These are phyloP conservation scores for Fraxinus latifolia DNA, from an alignment of 305 asterid genomes.

Conservation along the genomic window DNA sequence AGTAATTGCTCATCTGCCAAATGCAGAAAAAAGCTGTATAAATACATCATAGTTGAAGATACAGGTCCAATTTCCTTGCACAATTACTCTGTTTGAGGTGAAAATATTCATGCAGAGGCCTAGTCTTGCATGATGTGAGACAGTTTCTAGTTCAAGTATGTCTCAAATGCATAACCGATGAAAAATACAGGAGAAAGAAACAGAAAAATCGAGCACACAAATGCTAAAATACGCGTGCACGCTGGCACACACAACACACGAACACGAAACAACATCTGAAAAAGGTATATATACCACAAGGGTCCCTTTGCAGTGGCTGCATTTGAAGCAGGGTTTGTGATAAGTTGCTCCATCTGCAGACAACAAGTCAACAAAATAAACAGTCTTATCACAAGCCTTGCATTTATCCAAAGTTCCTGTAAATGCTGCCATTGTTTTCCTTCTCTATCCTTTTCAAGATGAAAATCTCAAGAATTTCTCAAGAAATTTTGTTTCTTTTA, in stretches of 20 bases:
- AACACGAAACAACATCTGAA: not conserved
- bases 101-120: not conserved
- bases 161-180: not conserved
- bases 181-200: not conserved
- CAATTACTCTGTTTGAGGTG: not conserved
- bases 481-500: not conserved
- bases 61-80: not conserved
- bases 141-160: not conserved
- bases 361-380: conserved; percentile 65
- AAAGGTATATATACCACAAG: conserved; percentile 58
- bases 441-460: not conserved
- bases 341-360: not conserved
- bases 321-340: conserved; percentile 89
- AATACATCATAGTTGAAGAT: not conserved
- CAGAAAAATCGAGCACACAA: not conserved
- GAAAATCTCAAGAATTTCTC: conserved; percentile 2
- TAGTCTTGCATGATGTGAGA: not conserved
- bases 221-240: not conserved
- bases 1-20: conserved; percentile 88
- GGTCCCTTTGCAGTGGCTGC: conserved; percentile 96
- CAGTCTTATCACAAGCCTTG: conserved; percentile 96
- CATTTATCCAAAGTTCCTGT: conserved; percentile 96
- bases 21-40: not conserved
- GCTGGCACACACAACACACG: not conserved
- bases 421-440: conserved; percentile 56